These are phyloP conservation scores for Suillus subalutaceus DNA, from an alignment of 768 basidiomycete species.

Conservation along the genomic window DNA sequence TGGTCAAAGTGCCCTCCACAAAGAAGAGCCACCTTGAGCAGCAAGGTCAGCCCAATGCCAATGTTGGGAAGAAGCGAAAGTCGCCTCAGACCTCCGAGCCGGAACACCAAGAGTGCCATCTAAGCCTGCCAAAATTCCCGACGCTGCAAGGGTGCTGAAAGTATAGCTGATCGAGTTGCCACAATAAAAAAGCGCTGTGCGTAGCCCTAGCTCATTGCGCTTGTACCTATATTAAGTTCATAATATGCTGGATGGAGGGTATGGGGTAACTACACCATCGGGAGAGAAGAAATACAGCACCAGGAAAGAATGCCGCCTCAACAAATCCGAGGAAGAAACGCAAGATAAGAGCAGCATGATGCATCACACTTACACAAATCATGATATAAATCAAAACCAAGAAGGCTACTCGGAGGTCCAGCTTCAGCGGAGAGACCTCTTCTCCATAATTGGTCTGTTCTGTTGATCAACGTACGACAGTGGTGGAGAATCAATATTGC, in stretches of 20 bases:
- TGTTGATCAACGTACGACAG: constrained; percentile 14
- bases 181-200: constrained; percentile 68
- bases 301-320: constrained; percentile 65
- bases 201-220: constrained; percentile 63
- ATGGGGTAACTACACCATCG: constrained; percentile 49
- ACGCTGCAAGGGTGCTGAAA: constrained; percentile 76
- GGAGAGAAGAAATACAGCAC: constrained; percentile 62
- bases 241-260: not conserved
- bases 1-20: constrained; percentile 61
- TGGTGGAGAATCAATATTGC: not conserved
- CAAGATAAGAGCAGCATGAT: constrained; percentile 55
- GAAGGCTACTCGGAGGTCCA: constrained; percentile 46
- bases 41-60: not conserved
- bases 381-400: constrained; percentile 49
- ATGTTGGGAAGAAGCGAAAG: not conserved
- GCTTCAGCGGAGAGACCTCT: constrained; percentile 43
- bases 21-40: constrained; percentile 66
- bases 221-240: constrained; percentile 17
- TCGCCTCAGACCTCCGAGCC: constrained; percentile 64
- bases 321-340: constrained; percentile 77
- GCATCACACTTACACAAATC: constrained; percentile 43
- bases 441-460: constrained; percentile 45
- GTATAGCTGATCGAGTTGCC: constrained; percentile 79
- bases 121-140: constrained; percentile 72
- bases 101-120: constrained; percentile 63